Conservation (phyloP, 371 early-diverging fungal species). For the Rhizomucor pusillus region DNA sequence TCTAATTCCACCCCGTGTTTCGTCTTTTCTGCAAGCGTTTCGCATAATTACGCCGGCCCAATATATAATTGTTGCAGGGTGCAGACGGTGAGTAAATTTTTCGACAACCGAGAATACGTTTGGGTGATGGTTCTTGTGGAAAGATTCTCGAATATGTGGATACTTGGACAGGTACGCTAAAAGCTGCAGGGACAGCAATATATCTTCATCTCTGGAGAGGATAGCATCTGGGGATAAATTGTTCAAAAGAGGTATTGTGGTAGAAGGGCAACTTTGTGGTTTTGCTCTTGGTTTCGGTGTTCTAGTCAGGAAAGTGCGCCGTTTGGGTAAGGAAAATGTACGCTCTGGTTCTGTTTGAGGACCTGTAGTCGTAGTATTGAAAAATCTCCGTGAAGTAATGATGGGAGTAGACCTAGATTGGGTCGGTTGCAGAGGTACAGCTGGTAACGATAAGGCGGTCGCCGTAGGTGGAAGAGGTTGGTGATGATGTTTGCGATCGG, state of each 20-base stretch:
- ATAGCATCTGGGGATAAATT: constrained; percentile 42
- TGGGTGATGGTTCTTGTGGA: constrained; percentile 55
- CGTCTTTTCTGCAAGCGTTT: constrained; percentile 76
- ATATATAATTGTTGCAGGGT: constrained; percentile 63
- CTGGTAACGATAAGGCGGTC: constrained; percentile 17
- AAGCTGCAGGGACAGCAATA: constrained; percentile 77
- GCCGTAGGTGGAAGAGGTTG: constrained; percentile 1
- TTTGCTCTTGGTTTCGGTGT: constrained; percentile 16
- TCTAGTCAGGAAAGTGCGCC: constrained; percentile 22
- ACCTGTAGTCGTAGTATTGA: constrained; percentile 5
- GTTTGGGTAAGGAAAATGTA: constrained; percentile 15
- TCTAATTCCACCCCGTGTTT: constrained; percentile 62
- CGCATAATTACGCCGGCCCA: constrained; percentile 82
- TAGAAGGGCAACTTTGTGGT: constrained; percentile 11
- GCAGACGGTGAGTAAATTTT: constrained; percentile 62
- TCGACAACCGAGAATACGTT: constrained; percentile 76
- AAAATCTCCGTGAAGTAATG: constrained; percentile 23
- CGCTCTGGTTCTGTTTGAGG: not conserved
- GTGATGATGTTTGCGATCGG: constrained; percentile 29
- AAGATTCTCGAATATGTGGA: constrained; percentile 60
- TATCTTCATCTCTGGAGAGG: constrained; percentile 76
- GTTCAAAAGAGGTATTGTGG: constrained; percentile 20
- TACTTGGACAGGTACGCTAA: constrained; percentile 84
- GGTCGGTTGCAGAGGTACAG: constrained; percentile 21
- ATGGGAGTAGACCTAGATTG: constrained; percentile 26